A percentile compares a stretch with the other conserved stretches of the same genome.
phyloP scores from a whole-genome alignment of 306 rosid species.

The Casuarina equisetifolia region DNA sequence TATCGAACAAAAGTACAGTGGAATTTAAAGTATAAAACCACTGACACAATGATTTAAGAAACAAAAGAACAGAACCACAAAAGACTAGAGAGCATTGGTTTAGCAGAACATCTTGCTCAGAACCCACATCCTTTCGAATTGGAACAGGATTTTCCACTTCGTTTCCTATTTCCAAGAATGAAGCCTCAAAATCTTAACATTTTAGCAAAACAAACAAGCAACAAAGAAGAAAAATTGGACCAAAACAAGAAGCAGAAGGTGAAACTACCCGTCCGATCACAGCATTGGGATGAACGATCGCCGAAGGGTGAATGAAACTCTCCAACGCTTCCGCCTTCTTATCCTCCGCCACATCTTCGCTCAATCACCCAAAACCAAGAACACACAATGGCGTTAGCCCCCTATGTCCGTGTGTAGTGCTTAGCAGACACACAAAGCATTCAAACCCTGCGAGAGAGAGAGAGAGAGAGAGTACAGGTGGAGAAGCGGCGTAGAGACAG shows the following conservation, averaged over 20 bases:
- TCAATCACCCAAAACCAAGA: slow-evolving; percentile 8
- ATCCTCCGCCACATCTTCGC: slow-evolving; percentile 37
- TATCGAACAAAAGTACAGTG: background rate
- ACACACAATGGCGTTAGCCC: no score
- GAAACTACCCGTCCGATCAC: slow-evolving; percentile 55
- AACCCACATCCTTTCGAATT: no score
- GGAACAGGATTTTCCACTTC: no score
- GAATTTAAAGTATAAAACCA: background rate
- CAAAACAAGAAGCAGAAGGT: background rate
- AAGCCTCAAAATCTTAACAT: background rate
- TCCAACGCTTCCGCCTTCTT: slow-evolving; percentile 23
- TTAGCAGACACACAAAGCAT: background rate
- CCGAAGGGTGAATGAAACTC: slow-evolving; percentile 58
- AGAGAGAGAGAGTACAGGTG: slow-evolving; percentile 23
- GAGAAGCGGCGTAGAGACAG: slow-evolving; percentile 38
- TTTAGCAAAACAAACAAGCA: background rate
- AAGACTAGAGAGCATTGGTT: background rate
- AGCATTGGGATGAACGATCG: slow-evolving; percentile 76
- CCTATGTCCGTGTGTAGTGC: background rate
- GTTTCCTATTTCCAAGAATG: background rate
- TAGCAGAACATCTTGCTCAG: no score
- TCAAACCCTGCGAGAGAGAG: slow-evolving; percentile 5
- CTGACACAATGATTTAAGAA: background rate
- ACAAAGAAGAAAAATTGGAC: background rate
- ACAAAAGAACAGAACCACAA: no score